Evolutionary conservation across 2,329 filamentous ascomycete species (phyloP).

Genomic region (Aschersonia sp.): DNA sequence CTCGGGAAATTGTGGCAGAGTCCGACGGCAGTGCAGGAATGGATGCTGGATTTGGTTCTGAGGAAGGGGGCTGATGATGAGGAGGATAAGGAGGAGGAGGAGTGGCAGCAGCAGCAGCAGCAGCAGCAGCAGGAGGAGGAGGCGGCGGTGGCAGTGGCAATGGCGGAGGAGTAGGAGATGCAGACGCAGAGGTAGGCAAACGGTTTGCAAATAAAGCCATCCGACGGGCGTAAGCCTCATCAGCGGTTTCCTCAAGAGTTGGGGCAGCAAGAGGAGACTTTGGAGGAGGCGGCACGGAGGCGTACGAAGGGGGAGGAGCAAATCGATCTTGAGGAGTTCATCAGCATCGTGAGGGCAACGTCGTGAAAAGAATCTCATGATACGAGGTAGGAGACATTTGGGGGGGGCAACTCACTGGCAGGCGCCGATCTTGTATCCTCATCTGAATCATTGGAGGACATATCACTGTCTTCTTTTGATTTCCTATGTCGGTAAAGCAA

Average conservation of each 20-base stretch:
- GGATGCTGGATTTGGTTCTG: too few relatives aligned
- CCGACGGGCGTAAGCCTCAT: constrained; percentile 54
- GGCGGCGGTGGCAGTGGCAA: constrained; percentile 18
- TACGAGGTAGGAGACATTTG: too few relatives aligned
- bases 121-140: too few relatives aligned
- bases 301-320: constrained; percentile 41
- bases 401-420: constrained; percentile 17
- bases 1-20: constrained; percentile 55
- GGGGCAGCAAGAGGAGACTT: constrained; percentile 28
- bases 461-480: constrained; percentile 24
- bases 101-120: too few relatives aligned
- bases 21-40: constrained; percentile 13
- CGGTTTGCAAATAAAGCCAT: constrained; percentile 36
- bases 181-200: constrained; percentile 16
- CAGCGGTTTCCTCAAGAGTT: constrained; percentile 46
- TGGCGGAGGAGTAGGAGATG: constrained; percentile 16
- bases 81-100: too few relatives aligned
- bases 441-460: constrained; percentile 26
- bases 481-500: constrained; percentile 57
- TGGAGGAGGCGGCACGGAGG: constrained; percentile 40
- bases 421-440: constrained; percentile 12
- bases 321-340: constrained; percentile 33
- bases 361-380: too few relatives aligned
- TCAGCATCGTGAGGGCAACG: not conserved
- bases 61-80: too few relatives aligned